Evolutionary conservation across 306 rosid genomes (phyloP), one percentile per base, ranked within the genome.

Genomic region (Oemleria cerasiformis): DNA sequence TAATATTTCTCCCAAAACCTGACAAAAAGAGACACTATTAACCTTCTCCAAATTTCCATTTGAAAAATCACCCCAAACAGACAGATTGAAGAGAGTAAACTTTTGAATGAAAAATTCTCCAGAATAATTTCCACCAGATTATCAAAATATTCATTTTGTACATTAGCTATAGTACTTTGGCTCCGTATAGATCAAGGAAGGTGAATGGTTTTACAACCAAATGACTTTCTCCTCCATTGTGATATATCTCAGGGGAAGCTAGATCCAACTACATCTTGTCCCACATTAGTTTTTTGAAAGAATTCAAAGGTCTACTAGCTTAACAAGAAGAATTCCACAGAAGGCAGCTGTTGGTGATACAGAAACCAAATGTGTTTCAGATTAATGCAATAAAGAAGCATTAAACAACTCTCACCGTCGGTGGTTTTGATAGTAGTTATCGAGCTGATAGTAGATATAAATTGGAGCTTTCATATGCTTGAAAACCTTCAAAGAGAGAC

Each of bases 361-460:
- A 21, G 16, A 13, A 39, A 48, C 43, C 21, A 67, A 68, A 16
- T 21, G 34, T n/a, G 3, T 5, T 19, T 50, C n/a, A 63, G 49
- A 42, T 23, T 23, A 9, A 13, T 47, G 19, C 15, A 42, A 73
- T 19, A 3, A 50, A 25, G 53, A 70, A 42, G 20, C 0, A 73
- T 40, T 8, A 50, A 74, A 77, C 77, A 78, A 47, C 49, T 51
- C 83, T 86, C 78, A 94, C 98, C 97, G 78, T 56, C 97, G 88
- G 70, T 94, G 98, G 84, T 89, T 94, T 70, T 94, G 98, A 84
- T 87, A 94, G 86, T 81, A 94, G 87, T 94, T 87, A 83, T 94
- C 96, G 72, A 91, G 96, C 68, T 94, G 98, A 75, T 91, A 94
- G 77, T 94, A 94, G 70, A 91, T 77, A 72, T 84, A 82, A 81